Conservation (phyloP, 129 eudicot species). For the Apium graveolens region DNA sequence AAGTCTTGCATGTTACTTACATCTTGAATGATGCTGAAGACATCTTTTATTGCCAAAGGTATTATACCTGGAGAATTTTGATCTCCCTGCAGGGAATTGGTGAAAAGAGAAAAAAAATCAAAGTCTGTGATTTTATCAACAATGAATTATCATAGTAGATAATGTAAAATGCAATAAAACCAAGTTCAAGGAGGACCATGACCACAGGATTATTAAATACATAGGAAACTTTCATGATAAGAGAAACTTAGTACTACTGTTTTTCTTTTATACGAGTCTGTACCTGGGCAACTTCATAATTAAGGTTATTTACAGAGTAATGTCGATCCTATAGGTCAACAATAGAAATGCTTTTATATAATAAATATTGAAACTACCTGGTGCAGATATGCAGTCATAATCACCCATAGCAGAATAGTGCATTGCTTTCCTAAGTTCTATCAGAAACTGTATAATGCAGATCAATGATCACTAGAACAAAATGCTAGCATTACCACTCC, state of each 20-base stretch:
- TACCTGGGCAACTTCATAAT: background rate
- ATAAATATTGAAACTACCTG: background rate
- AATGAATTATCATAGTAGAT: background rate
- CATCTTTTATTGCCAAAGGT: constrained; percentile 97
- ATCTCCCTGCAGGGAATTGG: constrained; percentile 72
- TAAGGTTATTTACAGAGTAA: background rate
- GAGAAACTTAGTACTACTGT: background rate
- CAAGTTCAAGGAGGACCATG: background rate
- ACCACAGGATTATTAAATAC: background rate
- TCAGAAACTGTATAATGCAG: background rate
- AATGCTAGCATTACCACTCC: background rate
- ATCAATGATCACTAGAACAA: background rate
- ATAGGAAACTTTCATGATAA: background rate
- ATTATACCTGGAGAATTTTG: constrained; percentile 86
- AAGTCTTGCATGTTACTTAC: constrained; percentile 39
- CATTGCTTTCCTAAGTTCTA: background rate
- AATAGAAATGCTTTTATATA: background rate
- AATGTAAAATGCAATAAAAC: background rate
- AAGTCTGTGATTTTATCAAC: background rate
- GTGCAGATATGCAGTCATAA: background rate
- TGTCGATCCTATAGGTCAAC: background rate
- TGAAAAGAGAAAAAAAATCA: constrained; percentile 11
- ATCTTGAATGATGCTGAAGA: constrained; percentile 96
- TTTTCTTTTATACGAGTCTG: background rate
- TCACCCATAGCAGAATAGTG: background rate